These are phyloP conservation scores for Coriaria nepalensis DNA, from an alignment of 306 rosid species.

Conservation along the genomic window DNA sequence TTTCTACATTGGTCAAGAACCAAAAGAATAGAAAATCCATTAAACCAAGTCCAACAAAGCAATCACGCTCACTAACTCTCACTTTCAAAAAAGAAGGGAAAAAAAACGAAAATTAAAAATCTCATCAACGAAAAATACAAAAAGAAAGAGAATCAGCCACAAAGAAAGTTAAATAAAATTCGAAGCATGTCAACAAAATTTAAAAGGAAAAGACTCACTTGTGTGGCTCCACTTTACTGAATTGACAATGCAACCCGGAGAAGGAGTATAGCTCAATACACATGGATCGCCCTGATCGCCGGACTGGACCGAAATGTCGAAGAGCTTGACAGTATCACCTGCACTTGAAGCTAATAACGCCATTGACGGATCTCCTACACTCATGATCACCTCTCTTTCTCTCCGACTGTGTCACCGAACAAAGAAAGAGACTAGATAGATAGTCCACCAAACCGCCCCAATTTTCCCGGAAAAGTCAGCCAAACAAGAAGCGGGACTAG, in stretches of 20 bases:
- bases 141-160: background rate
- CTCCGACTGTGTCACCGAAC: background rate
- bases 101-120: background rate
- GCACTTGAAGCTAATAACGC: conserved; percentile 79
- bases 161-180: background rate
- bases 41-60: background rate
- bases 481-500: background rate
- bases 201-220: conserved; percentile 36
- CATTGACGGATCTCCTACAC: conserved; percentile 53
- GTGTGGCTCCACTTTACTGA: conserved; percentile 97
- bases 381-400: conserved; percentile 9
- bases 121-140: background rate
- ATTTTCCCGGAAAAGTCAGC: conserved; percentile 11
- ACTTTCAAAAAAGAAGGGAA: background rate
- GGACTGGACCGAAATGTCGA: conserved; percentile 70
- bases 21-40: background rate
- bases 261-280: conserved; percentile 70
- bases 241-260: conserved; percentile 68
- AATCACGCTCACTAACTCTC: background rate
- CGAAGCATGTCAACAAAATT: background rate
- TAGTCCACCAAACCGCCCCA: background rate
- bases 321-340: conserved; percentile 85
- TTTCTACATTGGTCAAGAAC: background rate
- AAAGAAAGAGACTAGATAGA: background rate
- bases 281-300: conserved; percentile 95